Evolutionary conservation across 2,329 filamentous ascomycete species (phyloP), one percentile per base, ranked within the genome.

Genomic region (Neofusicoccum ribis): DNA sequence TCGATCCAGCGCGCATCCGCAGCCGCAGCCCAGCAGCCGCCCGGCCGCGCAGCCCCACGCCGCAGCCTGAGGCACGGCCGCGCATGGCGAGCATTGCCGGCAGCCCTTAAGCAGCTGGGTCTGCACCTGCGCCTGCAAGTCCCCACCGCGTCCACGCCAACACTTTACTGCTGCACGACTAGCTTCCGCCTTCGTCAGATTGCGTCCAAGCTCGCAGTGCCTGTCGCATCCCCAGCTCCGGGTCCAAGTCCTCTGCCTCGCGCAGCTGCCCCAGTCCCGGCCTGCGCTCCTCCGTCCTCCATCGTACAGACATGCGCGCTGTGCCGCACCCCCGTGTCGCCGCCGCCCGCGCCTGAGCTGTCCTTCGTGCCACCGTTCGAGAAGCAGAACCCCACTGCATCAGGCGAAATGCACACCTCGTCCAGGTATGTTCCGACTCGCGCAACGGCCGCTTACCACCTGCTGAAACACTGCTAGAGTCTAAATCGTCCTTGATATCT

Each of bases 401-500:
- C 43, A 11, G 8, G 39, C 54, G 54, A 58, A 58, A 58, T 58
- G 54, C 39, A 17, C 37, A 7, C 23, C 39, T 5, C 23, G 37
- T 31, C 37, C 17, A 44, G 23, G 54, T 58, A 58, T 34, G 54
- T 41, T 41, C 50, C 50, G 41, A 47, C 62, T 47, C 62, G 51
- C 43, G 41, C 50, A 39, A 27, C 50, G 11, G 9, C 36, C 47
- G 31, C 62, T n/a, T 39, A 7, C 62, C 8, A 23, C 41, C 27
- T 23, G 50, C 62, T 56, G 51, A 64, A 64, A 64, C 50, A 14
- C 60, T 44, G 15, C 47, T 39, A 63, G 49, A 36, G 62, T 47
- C 43, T 64, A 43, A 44, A 36, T 20, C 37, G 49, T 46, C 17
- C 61, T 54, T 64, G 62, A 64, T 56, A 64, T 58, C 58, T 50